Conservation (phyloP, 2,329 filamentous ascomycete species). For the Neurospora sp. region DNA sequence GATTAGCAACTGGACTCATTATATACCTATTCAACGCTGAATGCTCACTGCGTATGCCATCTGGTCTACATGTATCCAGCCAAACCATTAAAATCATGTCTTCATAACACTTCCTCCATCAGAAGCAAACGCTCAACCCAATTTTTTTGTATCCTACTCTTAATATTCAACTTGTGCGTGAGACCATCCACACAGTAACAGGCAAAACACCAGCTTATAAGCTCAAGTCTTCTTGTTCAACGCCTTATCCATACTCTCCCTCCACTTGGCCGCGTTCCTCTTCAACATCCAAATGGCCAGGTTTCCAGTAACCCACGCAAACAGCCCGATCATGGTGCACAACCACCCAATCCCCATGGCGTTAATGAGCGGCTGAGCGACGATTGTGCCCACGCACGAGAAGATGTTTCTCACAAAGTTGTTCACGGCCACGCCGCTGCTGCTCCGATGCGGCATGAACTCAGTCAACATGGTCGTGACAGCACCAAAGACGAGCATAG, state of each 20-base stretch:
- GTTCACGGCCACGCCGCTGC: constrained; percentile 67
- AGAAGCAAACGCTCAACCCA: neutral
- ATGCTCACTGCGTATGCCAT: neutral
- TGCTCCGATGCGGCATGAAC: constrained; percentile 64
- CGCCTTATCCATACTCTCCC: constrained; percentile 48
- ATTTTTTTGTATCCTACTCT: neutral
- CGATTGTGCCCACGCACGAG: constrained; percentile 58
- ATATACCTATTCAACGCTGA: neutral
- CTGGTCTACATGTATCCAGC: neutral
- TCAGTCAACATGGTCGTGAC: constrained; percentile 78
- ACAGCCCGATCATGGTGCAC: constrained; percentile 48
- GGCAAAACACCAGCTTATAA: neutral
- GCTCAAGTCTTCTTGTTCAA: constrained; percentile 15
- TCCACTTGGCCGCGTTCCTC: constrained; percentile 52
- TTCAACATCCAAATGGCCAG: constrained; percentile 50
- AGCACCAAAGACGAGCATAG: constrained; percentile 68
- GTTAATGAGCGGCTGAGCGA: constrained; percentile 59
- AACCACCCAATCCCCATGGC: constrained; percentile 69
- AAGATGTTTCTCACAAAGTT: constrained; percentile 76
- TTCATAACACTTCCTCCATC: neutral
- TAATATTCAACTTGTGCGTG: neutral
- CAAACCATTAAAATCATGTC: neutral
- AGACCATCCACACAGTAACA: neutral
- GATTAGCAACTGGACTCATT: neutral
- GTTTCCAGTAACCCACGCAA: constrained; percentile 47